phyloP scores from a whole-genome alignment of 768 basidiomycete genomes.

The Leccinum subgranulosum region DNA sequence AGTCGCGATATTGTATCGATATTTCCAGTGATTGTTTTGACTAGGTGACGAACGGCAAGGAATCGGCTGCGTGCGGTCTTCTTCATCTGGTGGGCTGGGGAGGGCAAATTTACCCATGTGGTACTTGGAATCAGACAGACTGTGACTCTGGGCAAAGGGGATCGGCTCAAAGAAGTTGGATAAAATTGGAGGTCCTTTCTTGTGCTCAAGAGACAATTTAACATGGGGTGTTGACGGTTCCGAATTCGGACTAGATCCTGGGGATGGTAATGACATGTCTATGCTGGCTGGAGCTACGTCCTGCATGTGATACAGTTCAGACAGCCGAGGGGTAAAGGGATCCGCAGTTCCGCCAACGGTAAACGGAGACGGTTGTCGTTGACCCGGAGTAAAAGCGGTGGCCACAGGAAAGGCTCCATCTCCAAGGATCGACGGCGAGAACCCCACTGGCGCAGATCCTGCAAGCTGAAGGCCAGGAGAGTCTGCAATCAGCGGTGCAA shows the following conservation, averaged over 20 bases:
- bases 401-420: constrained; percentile 27
- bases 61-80: constrained; percentile 33
- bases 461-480: constrained; percentile 31
- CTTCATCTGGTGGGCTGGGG: constrained; percentile 59
- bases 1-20: constrained; percentile 56
- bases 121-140: constrained; percentile 71
- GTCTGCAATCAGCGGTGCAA: constrained; percentile 15
- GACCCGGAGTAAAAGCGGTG: constrained; percentile 20
- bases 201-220: constrained; percentile 36
- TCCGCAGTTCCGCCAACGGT: constrained; percentile 22
- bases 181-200: constrained; percentile 16
- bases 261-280: constrained; percentile 49
- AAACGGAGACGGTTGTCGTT: constrained; percentile 30
- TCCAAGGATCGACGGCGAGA: constrained; percentile 33
- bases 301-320: constrained; percentile 23
- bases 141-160: constrained; percentile 64
- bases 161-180: constrained; percentile 64
- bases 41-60: constrained; percentile 16
- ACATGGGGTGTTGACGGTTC: constrained; percentile 55
- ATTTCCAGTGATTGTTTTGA: constrained; percentile 42
- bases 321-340: constrained; percentile 18
- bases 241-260: constrained; percentile 47
- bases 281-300: constrained; percentile 32
- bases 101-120: constrained; percentile 67
- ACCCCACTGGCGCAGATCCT: constrained; percentile 31